These are phyloP conservation scores for Botrytis elliptica DNA, from an alignment of 2,329 filamentous ascomycete genomes.

Conservation along the genomic window DNA sequence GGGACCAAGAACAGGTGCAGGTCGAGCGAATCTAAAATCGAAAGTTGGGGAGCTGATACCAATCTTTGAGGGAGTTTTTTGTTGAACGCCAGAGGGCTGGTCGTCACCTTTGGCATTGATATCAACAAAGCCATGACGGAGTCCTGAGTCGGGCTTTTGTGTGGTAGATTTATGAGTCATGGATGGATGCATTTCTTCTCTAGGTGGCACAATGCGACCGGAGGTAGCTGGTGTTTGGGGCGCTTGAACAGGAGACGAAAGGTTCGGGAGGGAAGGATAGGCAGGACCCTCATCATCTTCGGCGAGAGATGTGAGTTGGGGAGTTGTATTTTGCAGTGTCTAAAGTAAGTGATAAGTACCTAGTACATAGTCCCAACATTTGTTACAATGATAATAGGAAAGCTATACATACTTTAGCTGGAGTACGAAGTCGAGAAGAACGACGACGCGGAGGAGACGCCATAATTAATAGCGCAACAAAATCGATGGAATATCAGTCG, in stretches of 20 bases:
- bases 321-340: slow-evolving; percentile 27
- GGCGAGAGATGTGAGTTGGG: slow-evolving; percentile 34
- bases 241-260: slow-evolving; percentile 32
- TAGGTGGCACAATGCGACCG: slow-evolving; percentile 66
- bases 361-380: neutral
- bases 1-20: slow-evolving; percentile 57
- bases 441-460: slow-evolving; percentile 38
- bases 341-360: slow-evolving; percentile 16
- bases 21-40: slow-evolving; percentile 60
- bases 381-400: neutral
- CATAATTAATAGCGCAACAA: slow-evolving; percentile 9
- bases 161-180: slow-evolving; percentile 73
- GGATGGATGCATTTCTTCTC: slow-evolving; percentile 88
- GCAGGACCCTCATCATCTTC: slow-evolving; percentile 37
- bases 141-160: slow-evolving; percentile 73
- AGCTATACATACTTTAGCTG: slow-evolving; percentile 34
- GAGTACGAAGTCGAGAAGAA: slow-evolving; percentile 39
- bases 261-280: slow-evolving; percentile 28
- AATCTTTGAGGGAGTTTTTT: slow-evolving; percentile 64
- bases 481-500: neutral
- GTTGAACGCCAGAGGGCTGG: slow-evolving; percentile 45
- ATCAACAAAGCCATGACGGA: slow-evolving; percentile 79
- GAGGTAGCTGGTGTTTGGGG: slow-evolving; percentile 60
- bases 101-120: slow-evolving; percentile 48
- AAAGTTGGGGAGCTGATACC: slow-evolving; percentile 58